Evolutionary conservation across 2,329 filamentous ascomycete genomes (phyloP), one percentile per base, ranked within the genome.

Genomic region (Penicillium concentricum): DNA sequence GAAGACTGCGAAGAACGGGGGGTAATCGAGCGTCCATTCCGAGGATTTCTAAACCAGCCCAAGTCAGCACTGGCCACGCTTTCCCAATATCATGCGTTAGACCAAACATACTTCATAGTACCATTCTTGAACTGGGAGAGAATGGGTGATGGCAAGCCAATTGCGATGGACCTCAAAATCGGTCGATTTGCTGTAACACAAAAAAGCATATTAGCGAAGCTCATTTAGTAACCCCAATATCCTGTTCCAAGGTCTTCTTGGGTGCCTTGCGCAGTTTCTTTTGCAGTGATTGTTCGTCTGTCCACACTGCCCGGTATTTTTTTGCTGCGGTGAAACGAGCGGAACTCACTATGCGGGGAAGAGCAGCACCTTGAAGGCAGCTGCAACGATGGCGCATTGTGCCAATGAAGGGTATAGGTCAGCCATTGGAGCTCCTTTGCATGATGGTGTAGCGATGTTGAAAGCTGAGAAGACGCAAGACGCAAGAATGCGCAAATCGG

Each of bases 1-100:
- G 77, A 97, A 97, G 73, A 90, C 92, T 65, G 94, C 94, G 72
- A 99, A 99, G 78, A 97, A 97, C 8, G 94, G 94, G 32, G 94
- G 94, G 73, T 99, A 99, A 78, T 99, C 94, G 70, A 99, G 87
- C 0, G 94, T 99, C 94, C 94, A 99, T 91, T 97, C 91, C 57
- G 94, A 99, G 2, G 92, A 96, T 78, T 92, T 89, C 81, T 87
- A 65, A 35, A 43, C 30, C 85, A 60, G n/a, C 7, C 15, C 8
- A 20, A 53, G 56, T 58, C 35, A 58, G 37, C 41, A 45, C 10
- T 35, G n/a, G 20, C 26, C 3, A 26, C 6, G 43, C 15, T 45
- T 15, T 9, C 0, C 13, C 8, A n/a, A 35, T 6, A 15, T 16
- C 30, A 45, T 30, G 41, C n/a, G 18, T 20, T 28, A 18, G 32